Conservation (phyloP, 1,284 basidiomycete genomes). For the Vanrija humicola region DNA sequence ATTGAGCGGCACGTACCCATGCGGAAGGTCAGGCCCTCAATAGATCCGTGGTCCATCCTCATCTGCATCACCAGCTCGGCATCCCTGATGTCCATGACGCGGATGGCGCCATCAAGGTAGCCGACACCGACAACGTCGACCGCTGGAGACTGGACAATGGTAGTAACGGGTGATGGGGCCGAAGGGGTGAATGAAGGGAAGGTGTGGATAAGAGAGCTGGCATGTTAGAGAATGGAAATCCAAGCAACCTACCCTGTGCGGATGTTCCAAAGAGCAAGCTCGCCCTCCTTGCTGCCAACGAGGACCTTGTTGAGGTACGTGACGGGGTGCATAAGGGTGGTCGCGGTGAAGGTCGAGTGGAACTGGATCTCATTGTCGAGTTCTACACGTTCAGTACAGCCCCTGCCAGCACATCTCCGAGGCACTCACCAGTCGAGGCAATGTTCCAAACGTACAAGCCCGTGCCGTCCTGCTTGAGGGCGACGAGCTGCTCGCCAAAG, state of each 20-base stretch:
- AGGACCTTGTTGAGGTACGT: conserved; percentile 97
- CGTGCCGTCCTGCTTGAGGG: conserved; percentile 74
- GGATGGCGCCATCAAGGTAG: conserved; percentile 79
- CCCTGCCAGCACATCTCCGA: no score
- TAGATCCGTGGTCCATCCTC: conserved; percentile 71
- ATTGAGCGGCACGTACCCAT: conserved; percentile 57
- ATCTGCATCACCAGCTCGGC: conserved; percentile 85
- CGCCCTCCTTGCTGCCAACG: conserved; percentile 75
- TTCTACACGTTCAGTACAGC: conserved; percentile 16
- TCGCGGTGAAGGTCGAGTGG: conserved; percentile 66
- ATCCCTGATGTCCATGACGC: conserved; percentile 81
- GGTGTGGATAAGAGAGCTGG: conserved; percentile 52
- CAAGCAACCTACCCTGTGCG: conserved; percentile 62
- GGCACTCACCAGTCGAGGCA: conserved; percentile 55
- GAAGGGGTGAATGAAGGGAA: conserved; percentile 48
- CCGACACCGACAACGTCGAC: conserved; percentile 93
- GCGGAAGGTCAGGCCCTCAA: conserved; percentile 76
- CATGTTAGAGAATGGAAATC: not conserved
- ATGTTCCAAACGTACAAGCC: conserved; percentile 77
- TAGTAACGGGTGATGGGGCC: conserved; percentile 59
- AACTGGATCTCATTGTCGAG: conserved; percentile 57
- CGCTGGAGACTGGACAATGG: conserved; percentile 85
- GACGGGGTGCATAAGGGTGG: conserved; percentile 80
- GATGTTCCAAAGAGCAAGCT: conserved; percentile 92
- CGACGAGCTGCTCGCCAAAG: conserved; percentile 75